These are phyloP conservation scores for Penicillium sp. DNA, from an alignment of 2,329 filamentous ascomycete species.

Conservation along the genomic window DNA sequence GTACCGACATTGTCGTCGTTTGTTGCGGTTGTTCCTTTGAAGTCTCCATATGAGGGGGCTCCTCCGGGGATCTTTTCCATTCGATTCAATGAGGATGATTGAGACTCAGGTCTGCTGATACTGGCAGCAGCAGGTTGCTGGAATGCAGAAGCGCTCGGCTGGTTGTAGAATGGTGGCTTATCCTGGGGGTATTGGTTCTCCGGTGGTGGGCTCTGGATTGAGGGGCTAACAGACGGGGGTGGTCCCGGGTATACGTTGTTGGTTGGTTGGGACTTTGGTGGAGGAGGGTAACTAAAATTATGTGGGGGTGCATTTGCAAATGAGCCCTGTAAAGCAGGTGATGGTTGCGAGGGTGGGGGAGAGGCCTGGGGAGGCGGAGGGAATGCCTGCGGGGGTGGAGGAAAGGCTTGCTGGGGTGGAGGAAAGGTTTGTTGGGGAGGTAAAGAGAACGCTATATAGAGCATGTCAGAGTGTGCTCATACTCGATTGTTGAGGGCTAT, in stretches of 20 bases:
- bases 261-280: neutral
- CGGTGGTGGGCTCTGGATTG: neutral
- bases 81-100: conserved; percentile 17
- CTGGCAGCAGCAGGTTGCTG: conserved; percentile 2
- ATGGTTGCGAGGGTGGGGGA: neutral
- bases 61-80: conserved; percentile 39
- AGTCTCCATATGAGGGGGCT: conserved; percentile 54
- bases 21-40: conserved; percentile 63
- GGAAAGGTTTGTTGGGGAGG: neutral
- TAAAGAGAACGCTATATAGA: neutral
- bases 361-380: neutral
- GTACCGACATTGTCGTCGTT: conserved; percentile 85
- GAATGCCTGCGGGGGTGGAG: neutral
- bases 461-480: neutral
- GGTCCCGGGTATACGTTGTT: neutral
- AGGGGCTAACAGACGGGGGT: neutral
- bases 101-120: neutral
- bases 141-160: conserved; percentile 8
- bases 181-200: neutral
- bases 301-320: neutral
- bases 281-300: neutral
- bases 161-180: neutral
- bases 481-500: neutral
- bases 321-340: neutral
- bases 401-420: neutral